Evolutionary conservation across 2,329 filamentous ascomycete species (phyloP).

Genomic region (Rutstroemia sp.): DNA sequence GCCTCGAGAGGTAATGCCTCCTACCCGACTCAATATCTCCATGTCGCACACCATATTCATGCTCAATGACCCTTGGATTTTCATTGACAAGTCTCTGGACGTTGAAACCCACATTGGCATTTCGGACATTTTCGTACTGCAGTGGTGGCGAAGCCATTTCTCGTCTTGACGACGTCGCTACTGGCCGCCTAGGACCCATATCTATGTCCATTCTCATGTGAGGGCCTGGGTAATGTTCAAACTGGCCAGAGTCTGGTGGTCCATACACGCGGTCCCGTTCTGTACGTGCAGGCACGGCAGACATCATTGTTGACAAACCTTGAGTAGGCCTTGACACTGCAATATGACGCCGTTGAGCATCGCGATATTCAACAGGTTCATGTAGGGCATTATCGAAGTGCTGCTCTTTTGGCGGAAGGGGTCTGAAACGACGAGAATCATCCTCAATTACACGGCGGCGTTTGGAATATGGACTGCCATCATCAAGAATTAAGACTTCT

Average conservation of each 20-base stretch:
- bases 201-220: slow-evolving; percentile 15
- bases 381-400: slow-evolving; percentile 10
- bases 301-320: slow-evolving; percentile 22
- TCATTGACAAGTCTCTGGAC: slow-evolving; percentile 11
- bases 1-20: slow-evolving; percentile 13
- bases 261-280: slow-evolving; percentile 24
- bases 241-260: slow-evolving; percentile 15
- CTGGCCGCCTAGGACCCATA: slow-evolving; percentile 9
- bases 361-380: slow-evolving; percentile 8
- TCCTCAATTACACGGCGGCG: slow-evolving; percentile 26
- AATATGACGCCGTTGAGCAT: slow-evolving; percentile 21
- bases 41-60: slow-evolving; percentile 15
- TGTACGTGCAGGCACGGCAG: slow-evolving; percentile 14
- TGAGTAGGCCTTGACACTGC: slow-evolving; percentile 21
- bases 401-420: slow-evolving; percentile 20
- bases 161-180: slow-evolving; percentile 5
- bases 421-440: slow-evolving; percentile 22
- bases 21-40: slow-evolving; percentile 12
- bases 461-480: slow-evolving; percentile 25
- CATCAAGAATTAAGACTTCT: slow-evolving; percentile 26
- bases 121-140: not conserved
- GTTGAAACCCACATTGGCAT: slow-evolving; percentile 10
- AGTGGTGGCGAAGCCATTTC: slow-evolving; percentile 12
- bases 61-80: slow-evolving; percentile 13
- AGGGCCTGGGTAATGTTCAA: slow-evolving; percentile 11